These are phyloP conservation scores for Fusarium heterosporum DNA, from an alignment of 2,329 filamentous ascomycete species.

Conservation along the genomic window DNA sequence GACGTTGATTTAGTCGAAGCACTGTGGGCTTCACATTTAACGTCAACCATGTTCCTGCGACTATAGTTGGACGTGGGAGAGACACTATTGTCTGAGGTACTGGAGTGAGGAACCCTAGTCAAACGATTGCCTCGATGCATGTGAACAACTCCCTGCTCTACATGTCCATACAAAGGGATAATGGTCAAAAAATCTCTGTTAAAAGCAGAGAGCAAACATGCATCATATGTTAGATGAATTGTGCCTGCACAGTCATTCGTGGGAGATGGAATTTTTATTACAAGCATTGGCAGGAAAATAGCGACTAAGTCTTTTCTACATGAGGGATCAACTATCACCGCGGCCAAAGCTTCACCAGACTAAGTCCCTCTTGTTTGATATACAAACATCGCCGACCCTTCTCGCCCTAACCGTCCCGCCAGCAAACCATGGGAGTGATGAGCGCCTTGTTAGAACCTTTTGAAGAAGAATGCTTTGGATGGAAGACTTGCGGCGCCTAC, in stretches of 20 bases:
- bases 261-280: constrained; percentile 2
- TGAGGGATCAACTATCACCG: background rate
- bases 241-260: background rate
- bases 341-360: background rate
- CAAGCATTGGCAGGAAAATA: background rate
- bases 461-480: constrained; percentile 9
- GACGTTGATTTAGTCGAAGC: constrained; percentile 8
- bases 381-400: background rate
- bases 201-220: background rate
- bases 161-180: background rate
- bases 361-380: background rate
- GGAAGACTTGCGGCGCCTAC: background rate
- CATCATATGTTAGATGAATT: background rate
- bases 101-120: background rate
- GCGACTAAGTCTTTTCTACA: background rate
- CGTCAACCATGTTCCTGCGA: background rate
- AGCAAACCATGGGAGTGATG: background rate
- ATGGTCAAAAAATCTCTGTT: background rate
- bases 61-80: background rate
- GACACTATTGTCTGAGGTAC: background rate
- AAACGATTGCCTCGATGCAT: background rate
- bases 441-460: background rate
- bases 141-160: background rate
- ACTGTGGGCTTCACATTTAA: background rate
- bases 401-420: background rate